Evolutionary conservation across 331 rosid genomes (phyloP).

Genomic region (Acacia pycnantha): DNA sequence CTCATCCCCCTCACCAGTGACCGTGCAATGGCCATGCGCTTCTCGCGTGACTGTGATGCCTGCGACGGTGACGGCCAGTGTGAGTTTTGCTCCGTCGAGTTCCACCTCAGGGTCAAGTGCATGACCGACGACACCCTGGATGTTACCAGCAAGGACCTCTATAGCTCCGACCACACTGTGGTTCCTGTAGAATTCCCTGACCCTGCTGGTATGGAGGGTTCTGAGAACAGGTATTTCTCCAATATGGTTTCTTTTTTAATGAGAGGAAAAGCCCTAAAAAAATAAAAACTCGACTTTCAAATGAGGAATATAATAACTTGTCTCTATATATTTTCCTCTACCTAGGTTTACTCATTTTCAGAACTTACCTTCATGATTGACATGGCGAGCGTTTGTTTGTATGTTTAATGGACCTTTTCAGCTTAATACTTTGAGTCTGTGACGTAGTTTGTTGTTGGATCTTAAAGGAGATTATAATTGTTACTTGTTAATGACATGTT

Average conservation of each 20-base stretch:
- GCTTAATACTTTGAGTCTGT: not conserved
- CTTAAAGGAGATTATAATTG: not conserved
- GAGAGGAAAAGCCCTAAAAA: not conserved
- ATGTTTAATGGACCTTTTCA: not conserved
- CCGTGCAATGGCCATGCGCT: conserved; percentile 94
- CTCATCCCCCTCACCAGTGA: conserved; percentile 86
- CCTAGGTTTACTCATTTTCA: not conserved
- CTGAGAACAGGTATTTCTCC: conserved; percentile 53
- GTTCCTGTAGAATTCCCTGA: conserved; percentile 83
- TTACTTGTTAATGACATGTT: not conserved
- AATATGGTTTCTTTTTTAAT: not conserved
- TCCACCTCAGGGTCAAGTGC: conserved; percentile 77
- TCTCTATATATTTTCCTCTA: not conserved
- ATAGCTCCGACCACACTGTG: conserved; percentile 86
- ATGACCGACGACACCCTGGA: conserved; percentile 77
- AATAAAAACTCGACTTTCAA: not conserved
- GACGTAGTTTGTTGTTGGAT: not conserved
- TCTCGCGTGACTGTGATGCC: conserved; percentile 99
- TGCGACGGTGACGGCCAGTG: conserved; percentile 99
- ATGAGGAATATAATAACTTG: not conserved
- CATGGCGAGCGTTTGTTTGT: not conserved
- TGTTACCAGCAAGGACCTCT: conserved; percentile 80
- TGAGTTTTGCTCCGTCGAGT: conserved; percentile 96
- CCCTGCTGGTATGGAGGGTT: conserved; percentile 45
- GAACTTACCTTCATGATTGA: not conserved